Evolutionary conservation across 2,329 filamentous ascomycete genomes (phyloP), one percentile per base, ranked within the genome.

Genomic region (Aspergillus uvarum): DNA sequence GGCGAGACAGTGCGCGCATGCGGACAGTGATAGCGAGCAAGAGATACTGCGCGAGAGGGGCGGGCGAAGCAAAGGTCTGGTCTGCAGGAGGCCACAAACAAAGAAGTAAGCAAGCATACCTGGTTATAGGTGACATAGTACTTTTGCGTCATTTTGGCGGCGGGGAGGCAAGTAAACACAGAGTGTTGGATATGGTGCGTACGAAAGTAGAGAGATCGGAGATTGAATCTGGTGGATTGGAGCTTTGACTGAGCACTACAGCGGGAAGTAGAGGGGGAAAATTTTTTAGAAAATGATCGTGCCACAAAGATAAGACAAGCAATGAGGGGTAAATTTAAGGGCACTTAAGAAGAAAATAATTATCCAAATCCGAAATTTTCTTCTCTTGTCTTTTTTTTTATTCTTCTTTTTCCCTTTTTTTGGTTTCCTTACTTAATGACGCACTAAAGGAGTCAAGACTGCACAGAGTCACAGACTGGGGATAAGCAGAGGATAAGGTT

Each of bases 71-170:
- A 16, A 47, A 29, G 7, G 26, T 29, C 26, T 29, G 16, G 51
- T 5, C 19, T 35, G n/a, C 4, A 26, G 19, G 38, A 11, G 29
- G 21, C 12, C 19, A 22, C 22, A 22, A 22, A 22, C 22, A n/a
- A 14, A 42, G 4, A 29, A 16, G 24, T 49, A 61, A 47, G 38
- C 38, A 51, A 49, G 68, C 86, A 77, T 81, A 93, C 91, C 86
- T 95, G 87, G 77, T 96, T 96, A 80, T 96, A 96, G 69, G 91
- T 95, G 75, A 95, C 87, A 81, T 94, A 96, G 76, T 92, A 78
- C 77, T 96, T 96, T 78, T 94, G 84, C 67, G 90, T 85, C 89
- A 93, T 93, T 62, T 81, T 89, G 68, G 57, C 60, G 62, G 56
- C 59, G 53, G 47, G 26, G 44, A 47, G 29, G 42, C 11, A 21